Evolutionary conservation across 2,329 filamentous ascomycete genomes (phyloP), one percentile per base, ranked within the genome.

Genomic region (Acephala macrosclerotiorum): DNA sequence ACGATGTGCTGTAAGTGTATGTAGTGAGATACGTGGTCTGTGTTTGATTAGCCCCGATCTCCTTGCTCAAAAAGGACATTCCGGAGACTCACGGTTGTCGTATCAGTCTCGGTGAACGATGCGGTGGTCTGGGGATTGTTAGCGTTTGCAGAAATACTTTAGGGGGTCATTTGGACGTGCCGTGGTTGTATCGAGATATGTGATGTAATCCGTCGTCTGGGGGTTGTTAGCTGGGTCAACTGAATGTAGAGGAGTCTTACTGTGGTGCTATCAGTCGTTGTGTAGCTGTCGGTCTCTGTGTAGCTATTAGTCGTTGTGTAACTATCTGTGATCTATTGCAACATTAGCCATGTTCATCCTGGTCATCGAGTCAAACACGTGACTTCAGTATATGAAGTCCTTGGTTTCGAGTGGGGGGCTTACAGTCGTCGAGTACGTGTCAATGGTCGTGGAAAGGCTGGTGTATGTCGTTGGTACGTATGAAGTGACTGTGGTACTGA

Each of bases 391-490:
- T 4, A 42, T 14, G 38, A 5, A 51, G 22, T 51, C 4, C 20
- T 9, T 4, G n/a, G 4, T 12, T 5, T 29, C 4, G 12, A 20
- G 14, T 29, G 20, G 12, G n/a, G 20, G 7, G 22, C 12, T 25
- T 22, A 33, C 47, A 25, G 47, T 51, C 4, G 25, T 29, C 16
- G 16, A 51, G 22, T 29, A 25, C 47, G 35, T 20, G 3, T 42
- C 35, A 25, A 45, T 20, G 22, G 26, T 29, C 14, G 56, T 58
- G 7, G 56, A 58, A 2, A 58, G 20, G 20, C 60, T 62, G 3
- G 47, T 53, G n/a, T 35, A 40, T 2, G 33, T 51, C 25, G 36
- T 42, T 25, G 20, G 25, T 20, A 62, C 36, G 36, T 62, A 62
- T 16, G 51, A 42, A 20, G 33, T 36, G 18, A n/a, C 25, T 2